Evolutionary conservation across 352 stramenopile species (phyloP), one percentile per base, ranked within the genome.

Genomic region (Hyaloperonospora arabidopsidis): DNA sequence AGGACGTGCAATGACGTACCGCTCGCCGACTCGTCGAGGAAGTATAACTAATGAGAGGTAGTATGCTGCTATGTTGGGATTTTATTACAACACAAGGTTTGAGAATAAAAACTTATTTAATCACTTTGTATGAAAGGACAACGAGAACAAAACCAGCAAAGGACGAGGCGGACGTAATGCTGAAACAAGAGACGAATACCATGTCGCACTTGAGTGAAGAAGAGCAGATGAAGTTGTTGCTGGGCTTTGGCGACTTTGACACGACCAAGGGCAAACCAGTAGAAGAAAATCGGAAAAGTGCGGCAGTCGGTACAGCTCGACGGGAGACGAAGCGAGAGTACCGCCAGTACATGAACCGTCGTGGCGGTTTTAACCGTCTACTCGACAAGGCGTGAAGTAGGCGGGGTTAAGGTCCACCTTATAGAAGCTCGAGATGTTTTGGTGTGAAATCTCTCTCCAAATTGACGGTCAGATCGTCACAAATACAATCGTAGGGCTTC

Each of bases 281-380:
- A n/a, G 76, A 91, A 11, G 93, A 97, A 66, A 98, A 98, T 74
- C 52, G 86, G 35, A 71, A 63, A 0, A 75, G 77, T 17, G 77
- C 87, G 0, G 93, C 93, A 1, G 62, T 70, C 25, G 95, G 95
- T 11, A 86, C 76, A 5, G 71, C 79, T 10, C 74, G 80, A 38
- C 95, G 93, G 44, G 94, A 96, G 57, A 95, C 84, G 52, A 95
- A 95, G 59, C 74, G 93, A 36, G 93, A 97, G 65, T 98, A 98
- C 76, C 74, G 95, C 21, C 93, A 98, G 70, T 98, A 98, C 70
- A 98, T 98, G 94, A 98, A 98, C 74, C 83, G 95, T 49, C 94
- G 95, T 65, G 90, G 89, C 39, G 93, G 94, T 45, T 98, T 98
- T 66, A 98, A 98, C 65, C 72, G 88, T 15, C 87, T 89, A 19